Evolutionary conservation across 2,329 filamentous ascomycete species (phyloP).

Genomic region (Corniculantispora saksenae): DNA sequence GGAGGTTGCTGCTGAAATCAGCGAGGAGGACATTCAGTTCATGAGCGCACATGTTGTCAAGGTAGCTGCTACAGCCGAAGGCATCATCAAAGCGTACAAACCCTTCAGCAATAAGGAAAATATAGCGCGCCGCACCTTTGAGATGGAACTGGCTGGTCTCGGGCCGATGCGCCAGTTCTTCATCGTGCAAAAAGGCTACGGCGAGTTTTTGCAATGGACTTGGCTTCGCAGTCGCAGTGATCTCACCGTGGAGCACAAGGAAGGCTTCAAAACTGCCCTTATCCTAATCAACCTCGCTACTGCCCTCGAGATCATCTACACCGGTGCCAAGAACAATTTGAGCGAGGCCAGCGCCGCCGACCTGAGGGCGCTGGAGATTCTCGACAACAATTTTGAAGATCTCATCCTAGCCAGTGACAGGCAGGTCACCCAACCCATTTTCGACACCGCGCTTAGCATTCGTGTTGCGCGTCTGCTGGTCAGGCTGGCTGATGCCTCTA

Average conservation of each 20-base stretch:
- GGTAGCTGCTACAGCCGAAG: background rate
- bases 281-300: conserved; percentile 3
- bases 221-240: background rate
- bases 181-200: background rate
- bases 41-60: background rate
- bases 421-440: background rate
- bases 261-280: background rate
- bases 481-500: background rate
- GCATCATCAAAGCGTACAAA: background rate
- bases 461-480: background rate
- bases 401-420: background rate
- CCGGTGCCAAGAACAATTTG: background rate
- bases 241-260: background rate
- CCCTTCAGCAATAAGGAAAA: background rate
- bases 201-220: background rate
- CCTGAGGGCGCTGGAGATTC: background rate
- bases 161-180: background rate
- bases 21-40: background rate
- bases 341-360: background rate
- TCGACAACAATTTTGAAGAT: background rate
- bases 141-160: background rate
- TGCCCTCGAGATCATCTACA: background rate
- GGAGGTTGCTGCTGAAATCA: background rate
- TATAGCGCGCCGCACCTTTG: background rate
- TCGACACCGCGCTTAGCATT: background rate